Base-by-base conservation (phyloP, 1,284 basidiomycete genomes). In the Inonotus obliquus region DNA sequence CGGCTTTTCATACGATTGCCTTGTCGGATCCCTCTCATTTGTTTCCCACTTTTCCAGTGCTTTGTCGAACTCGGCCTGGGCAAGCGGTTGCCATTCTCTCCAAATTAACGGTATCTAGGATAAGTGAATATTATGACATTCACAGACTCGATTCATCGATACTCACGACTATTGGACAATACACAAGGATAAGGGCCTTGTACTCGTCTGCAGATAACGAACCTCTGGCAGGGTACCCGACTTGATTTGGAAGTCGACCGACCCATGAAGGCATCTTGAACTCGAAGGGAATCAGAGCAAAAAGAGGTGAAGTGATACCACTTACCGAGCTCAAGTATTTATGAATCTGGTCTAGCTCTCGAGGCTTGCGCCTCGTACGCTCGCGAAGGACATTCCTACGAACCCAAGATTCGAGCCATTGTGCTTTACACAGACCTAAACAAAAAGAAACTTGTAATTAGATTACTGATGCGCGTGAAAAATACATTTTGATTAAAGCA, bases 101-200 rank as follows among this genome's bases (percentile, higher is more conserved):
- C 66, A 67, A 4, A 68, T 62, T 2, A 67, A 38, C 5, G 68
- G 65, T 17, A 60, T 55, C 59, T 60, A 13, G 5, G 38, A 39
- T 39, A 37, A 59, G 21, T 54, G 9, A 21, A 54, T 10, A 54
- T 32, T 35, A 32, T 14, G 38, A 25, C 14, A 44, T 38, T 13
- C 14, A 44, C 41, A 44, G 41, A 44, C 41, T 44, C 41, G 17
- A 44, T 44, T 44, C 1, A 5, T 9, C 5, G 23, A 9, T 29
- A 60, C 62, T 60, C 53, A 63, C 62, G 13, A 63, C 21, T 14
- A 59, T 23, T n/a, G 62, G 62, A 38, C 51, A 59, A 35, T 48
- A 60, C 7, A 60, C 62, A 21, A 52, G 21, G 17, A 54, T 38
- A 11, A 63, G 51, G 3, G 44, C 58, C 38, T 63, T 63, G 52